phyloP scores from a whole-genome alignment of 2,329 filamentous ascomycete genomes.

The Cladorrhinum sp. region DNA sequence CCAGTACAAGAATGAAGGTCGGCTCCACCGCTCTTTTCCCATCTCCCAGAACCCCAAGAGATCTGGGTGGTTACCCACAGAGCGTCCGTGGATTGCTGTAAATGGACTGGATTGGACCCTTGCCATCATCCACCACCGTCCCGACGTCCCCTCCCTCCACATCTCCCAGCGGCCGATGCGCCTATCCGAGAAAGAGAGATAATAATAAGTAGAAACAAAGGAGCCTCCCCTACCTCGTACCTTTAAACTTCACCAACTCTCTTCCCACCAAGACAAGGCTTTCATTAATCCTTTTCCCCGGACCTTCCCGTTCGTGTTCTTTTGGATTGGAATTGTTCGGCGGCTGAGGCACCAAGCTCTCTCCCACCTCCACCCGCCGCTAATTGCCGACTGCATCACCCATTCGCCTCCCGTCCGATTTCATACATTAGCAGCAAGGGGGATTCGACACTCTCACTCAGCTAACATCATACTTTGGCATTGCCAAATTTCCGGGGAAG shows the following conservation, averaged over 20 bases:
- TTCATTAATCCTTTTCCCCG: not conserved
- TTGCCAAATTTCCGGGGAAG: not conserved
- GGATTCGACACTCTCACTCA: not conserved
- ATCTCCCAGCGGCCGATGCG: constrained; percentile 5
- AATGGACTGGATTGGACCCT: constrained; percentile 13
- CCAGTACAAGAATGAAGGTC: not conserved
- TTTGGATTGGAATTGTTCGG: not conserved
- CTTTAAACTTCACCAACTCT: not conserved
- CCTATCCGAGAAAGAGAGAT: not conserved
- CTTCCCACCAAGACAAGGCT: not conserved
- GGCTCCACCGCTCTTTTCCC: constrained; percentile 29
- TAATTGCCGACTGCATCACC: constrained; percentile 18
- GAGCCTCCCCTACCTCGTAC: not conserved
- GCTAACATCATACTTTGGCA: not conserved
- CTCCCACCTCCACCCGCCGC: constrained; percentile 9
- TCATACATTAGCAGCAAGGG: not conserved
- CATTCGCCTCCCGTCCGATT: constrained; percentile 4
- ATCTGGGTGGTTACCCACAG: constrained; percentile 21
- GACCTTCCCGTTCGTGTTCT: not conserved
- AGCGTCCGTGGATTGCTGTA: constrained; percentile 2
- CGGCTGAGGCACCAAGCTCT: not conserved
- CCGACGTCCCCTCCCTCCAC: constrained; percentile 10
- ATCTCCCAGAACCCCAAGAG: constrained; percentile 12
- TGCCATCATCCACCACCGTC: not conserved
- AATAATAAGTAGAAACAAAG: constrained; percentile 9